Conservation (phyloP, 331 rosid genomes). For the Phaseolus coccineus region DNA sequence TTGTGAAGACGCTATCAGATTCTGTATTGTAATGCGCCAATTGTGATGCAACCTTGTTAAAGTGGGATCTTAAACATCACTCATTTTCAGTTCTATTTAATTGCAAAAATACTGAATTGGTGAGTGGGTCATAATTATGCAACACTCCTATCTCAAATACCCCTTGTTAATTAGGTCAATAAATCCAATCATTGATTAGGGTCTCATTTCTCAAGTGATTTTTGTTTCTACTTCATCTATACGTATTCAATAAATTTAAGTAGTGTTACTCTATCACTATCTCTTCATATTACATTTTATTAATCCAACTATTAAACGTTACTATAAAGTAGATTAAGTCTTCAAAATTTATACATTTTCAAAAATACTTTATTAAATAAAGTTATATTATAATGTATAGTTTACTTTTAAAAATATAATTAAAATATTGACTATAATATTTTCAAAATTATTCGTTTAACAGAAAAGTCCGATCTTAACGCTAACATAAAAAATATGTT, state of each 20-base stretch:
- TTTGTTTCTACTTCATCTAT: slow-evolving; percentile 20
- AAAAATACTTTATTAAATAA: too few species aligned
- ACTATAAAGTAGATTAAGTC: too few species aligned
- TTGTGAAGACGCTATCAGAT: neutral
- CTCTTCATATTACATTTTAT: too few species aligned
- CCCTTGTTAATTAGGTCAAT: neutral
- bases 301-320: too few species aligned
- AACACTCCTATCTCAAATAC: neutral
- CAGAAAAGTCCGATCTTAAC: too few species aligned
- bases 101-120: neutral
- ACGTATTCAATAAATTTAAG: neutral
- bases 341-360: too few species aligned
- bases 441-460: too few species aligned
- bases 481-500: too few species aligned
- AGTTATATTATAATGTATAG: too few species aligned
- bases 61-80: slow-evolving; percentile 44
- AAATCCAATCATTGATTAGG: slow-evolving; percentile 23
- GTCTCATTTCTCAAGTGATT: slow-evolving; percentile 25
- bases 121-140: slow-evolving; percentile 11
- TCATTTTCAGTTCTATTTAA: slow-evolving; percentile 15
- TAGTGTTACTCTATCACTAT: too few species aligned
- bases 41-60: slow-evolving; percentile 35
- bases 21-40: slow-evolving; percentile 20
- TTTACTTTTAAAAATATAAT: too few species aligned
- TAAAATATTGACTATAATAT: too few species aligned